Percentiles rank a stretch among this genome's conserved stretches.
Conservation (phyloP, 2,329 filamentous ascomycete species). For the Trichoderma aggressivum region DNA sequence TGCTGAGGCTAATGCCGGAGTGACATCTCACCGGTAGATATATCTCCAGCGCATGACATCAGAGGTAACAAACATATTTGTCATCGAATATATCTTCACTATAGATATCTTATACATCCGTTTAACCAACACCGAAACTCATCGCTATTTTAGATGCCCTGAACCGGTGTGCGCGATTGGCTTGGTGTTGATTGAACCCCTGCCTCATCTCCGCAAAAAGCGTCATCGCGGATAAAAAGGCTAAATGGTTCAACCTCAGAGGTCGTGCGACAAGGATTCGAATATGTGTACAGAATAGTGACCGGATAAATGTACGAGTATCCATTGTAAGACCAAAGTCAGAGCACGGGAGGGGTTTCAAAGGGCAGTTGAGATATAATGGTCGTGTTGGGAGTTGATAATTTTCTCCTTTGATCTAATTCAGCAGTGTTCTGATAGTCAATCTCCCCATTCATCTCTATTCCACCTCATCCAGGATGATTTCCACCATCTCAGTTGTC, state of each 20-base stretch:
- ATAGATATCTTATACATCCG: neutral
- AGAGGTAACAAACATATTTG: neutral
- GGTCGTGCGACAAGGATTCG: neutral
- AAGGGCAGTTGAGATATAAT: neutral
- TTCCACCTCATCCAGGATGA: neutral
- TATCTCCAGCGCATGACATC: neutral
- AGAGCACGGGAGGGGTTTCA: neutral
- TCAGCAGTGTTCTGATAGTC: neutral
- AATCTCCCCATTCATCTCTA: neutral
- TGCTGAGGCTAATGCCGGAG: neutral
- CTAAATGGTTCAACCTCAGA: neutral
- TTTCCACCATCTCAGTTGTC: neutral
- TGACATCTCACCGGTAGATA: neutral
- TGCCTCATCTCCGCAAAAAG: neutral
- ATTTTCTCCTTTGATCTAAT: neutral
- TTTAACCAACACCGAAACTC: neutral
- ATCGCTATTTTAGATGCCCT: neutral
- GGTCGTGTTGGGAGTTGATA: neutral
- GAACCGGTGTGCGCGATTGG: neutral
- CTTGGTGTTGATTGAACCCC: neutral
- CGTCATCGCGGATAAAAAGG: constrained; percentile 10
- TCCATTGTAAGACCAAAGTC: neutral
- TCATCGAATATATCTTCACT: neutral
- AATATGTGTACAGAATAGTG: neutral
- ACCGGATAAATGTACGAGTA: constrained; percentile 3